phyloP scores from a whole-genome alignment of 345 rosid genomes.

The Citrus cavaleriei region DNA sequence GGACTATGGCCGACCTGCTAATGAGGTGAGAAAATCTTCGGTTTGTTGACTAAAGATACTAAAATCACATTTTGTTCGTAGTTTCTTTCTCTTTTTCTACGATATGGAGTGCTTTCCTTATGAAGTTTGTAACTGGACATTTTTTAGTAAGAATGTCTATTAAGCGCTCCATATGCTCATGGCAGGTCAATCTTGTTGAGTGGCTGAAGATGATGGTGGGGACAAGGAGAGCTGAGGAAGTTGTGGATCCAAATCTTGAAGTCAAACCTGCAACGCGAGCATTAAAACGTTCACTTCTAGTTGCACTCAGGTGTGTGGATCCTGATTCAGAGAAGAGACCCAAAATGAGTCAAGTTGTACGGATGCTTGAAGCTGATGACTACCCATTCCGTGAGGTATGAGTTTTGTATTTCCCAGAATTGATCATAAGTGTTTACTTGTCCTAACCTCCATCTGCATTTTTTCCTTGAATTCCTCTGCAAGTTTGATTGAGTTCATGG shows the following conservation, averaged over 20 bases:
- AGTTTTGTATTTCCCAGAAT: not conserved
- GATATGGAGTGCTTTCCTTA: not conserved
- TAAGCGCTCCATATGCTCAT: constrained; percentile 2
- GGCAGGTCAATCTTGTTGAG: constrained; percentile 90
- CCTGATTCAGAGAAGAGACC: constrained; percentile 89
- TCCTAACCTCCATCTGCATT: not conserved
- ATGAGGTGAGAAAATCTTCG: constrained; percentile 47
- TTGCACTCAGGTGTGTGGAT: constrained; percentile 87
- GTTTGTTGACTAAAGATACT: not conserved
- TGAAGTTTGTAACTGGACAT: not conserved
- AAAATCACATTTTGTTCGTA: not conserved
- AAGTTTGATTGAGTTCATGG: not conserved
- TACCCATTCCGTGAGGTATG: constrained; percentile 80
- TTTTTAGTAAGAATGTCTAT: constrained; percentile 3
- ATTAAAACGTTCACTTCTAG: constrained; percentile 72
- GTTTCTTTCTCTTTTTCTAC: not conserved
- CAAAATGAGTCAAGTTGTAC: constrained; percentile 83
- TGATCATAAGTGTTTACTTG: not conserved
- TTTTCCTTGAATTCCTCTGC: not conserved
- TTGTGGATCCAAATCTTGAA: constrained; percentile 75
- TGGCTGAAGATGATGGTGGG: constrained; percentile 98
- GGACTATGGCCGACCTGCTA: constrained; percentile 86
- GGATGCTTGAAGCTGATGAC: constrained; percentile 87
- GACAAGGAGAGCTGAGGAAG: constrained; percentile 90
- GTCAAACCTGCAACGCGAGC: constrained; percentile 69